Evolutionary conservation across 257 asterid species (phyloP), one percentile per base, ranked within the genome.

Genomic region (Ajuga chamaepitys): DNA sequence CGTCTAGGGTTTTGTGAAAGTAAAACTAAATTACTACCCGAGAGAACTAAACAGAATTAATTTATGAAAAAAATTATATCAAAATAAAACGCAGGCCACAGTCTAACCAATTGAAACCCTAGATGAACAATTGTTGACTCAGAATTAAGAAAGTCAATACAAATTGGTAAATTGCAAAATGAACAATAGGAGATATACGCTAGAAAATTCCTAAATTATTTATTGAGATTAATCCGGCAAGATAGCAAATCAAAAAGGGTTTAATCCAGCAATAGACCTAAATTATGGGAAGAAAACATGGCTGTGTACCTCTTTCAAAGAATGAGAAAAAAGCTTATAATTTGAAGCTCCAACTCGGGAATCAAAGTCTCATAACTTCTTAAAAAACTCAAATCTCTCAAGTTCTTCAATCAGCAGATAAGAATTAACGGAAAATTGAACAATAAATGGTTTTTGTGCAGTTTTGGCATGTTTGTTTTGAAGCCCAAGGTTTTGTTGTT

Each of bases 231-330:
- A 55, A 77, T 69, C 68, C 70, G 61, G 58, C 41, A 52, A 58
- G 38, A 59, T 7, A 18, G 24, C 28, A 34, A 65, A 72, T 30
- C 16, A 21, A 52, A 64, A 69, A 22, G 50, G 24, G 35, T 18
- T 16, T 14, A 55, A 61, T 56, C 63, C 46, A 63, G 50, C 20
- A 42, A 34, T 41, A 25, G 7, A 64, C 24, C 38, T 17, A 67
- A 12, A 46, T 28, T 37, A n/a, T 62, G 22, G 37, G 3, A 50
- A 52, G 45, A 13, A 32, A 7, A 42, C 2, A 8, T n/a, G 5
- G 35, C 21, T 20, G 21, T 67, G 67, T 55, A 81, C 82, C 81
- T 74, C 41, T 54, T 66, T 20, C 38, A 10, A 47, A 70, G 55
- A 22, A 21, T 16, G 13, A 41, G 17, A 46, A 58, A 58, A 45